Percentiles rank a stretch among this genome's conserved stretches.
Evolutionary conservation across 2,329 filamentous ascomycete genomes (phyloP).

Genomic region (Pezizomycotina sp.): DNA sequence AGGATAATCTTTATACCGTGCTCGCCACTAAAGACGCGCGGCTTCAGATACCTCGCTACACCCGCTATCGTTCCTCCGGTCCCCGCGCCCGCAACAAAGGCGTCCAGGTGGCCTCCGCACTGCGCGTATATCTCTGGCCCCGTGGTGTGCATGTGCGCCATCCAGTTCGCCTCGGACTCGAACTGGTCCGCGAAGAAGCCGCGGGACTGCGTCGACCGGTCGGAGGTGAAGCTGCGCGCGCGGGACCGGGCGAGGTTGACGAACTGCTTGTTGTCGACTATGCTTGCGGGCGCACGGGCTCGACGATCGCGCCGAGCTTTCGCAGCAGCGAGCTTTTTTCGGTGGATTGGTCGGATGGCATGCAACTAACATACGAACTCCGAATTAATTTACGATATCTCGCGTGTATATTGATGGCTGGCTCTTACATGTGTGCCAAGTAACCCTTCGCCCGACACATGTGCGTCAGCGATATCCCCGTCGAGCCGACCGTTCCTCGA

Average conservation of each 20-base stretch:
- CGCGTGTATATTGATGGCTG: too few species aligned
- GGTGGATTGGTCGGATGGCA: slow-evolving; percentile 76
- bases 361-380: slow-evolving; percentile 60
- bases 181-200: slow-evolving; percentile 97
- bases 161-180: slow-evolving; percentile 76
- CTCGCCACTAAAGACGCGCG: too few species aligned
- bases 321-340: slow-evolving; percentile 83
- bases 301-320: slow-evolving; percentile 82
- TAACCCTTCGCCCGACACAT: slow-evolving; percentile 80
- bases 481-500: slow-evolving; percentile 96
- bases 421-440: slow-evolving; percentile 61
- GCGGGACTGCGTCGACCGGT: slow-evolving; percentile 42
- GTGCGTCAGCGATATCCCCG: slow-evolving; percentile 82
- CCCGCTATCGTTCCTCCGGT: slow-evolving; percentile 89
- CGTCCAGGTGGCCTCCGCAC: slow-evolving; percentile 56
- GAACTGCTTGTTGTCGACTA: slow-evolving; percentile 83
- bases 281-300: slow-evolving; percentile 80
- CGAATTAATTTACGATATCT: too few species aligned
- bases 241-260: slow-evolving; percentile 75
- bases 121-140: slow-evolving; percentile 81
- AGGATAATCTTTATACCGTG: slow-evolving; percentile 57
- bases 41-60: slow-evolving; percentile 66
- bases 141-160: slow-evolving; percentile 64
- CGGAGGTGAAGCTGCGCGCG: slow-evolving; percentile 54
- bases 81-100: slow-evolving; percentile 83